Evolutionary conservation across 495 filamentous ascomycete genomes (phyloP).

Genomic region (Xylaria nigripes): DNA sequence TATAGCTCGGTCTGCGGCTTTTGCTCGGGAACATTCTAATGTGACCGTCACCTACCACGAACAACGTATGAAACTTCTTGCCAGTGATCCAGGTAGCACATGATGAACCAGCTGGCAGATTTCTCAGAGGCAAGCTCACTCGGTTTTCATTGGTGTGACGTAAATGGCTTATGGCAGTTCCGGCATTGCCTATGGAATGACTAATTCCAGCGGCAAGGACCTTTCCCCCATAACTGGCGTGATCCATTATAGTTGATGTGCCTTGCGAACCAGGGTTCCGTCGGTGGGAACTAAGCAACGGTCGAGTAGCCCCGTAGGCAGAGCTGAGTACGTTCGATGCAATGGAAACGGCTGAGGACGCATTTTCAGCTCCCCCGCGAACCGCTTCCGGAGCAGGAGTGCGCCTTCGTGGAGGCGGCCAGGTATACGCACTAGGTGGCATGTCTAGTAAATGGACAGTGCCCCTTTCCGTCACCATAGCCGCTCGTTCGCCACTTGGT

Average conservation of each 20-base stretch:
- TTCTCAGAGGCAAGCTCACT: constrained; percentile 58
- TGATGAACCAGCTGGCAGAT: constrained; percentile 34
- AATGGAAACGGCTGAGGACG: constrained; percentile 43
- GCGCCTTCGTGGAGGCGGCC: constrained; percentile 73
- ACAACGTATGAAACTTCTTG: constrained; percentile 45
- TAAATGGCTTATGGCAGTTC: constrained; percentile 67
- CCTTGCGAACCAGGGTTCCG: constrained; percentile 37
- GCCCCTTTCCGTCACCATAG: constrained; percentile 84
- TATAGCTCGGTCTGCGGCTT: constrained; percentile 36
- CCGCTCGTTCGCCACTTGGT: constrained; percentile 70
- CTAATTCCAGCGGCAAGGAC: constrained; percentile 75
- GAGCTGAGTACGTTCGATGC: constrained; percentile 57
- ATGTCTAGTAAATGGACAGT: constrained; percentile 88
- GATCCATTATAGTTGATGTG: constrained; percentile 56
- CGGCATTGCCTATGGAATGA: constrained; percentile 74
- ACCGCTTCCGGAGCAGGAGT: constrained; percentile 38
- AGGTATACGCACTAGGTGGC: constrained; percentile 72
- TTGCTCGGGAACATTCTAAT: constrained; percentile 63
- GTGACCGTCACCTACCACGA: constrained; percentile 48
- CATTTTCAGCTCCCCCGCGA: constrained; percentile 27
- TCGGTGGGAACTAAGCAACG: constrained; percentile 41
- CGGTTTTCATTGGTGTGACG: constrained; percentile 80
- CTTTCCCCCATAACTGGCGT: constrained; percentile 63
- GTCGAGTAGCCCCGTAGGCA: constrained; percentile 49
- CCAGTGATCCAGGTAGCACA: constrained; percentile 51